A percentile compares a stretch with the other conserved stretches of the same genome.
These are phyloP conservation scores for Begonia fuchsioides DNA, from an alignment of 306 rosid species.

Conservation along the genomic window DNA sequence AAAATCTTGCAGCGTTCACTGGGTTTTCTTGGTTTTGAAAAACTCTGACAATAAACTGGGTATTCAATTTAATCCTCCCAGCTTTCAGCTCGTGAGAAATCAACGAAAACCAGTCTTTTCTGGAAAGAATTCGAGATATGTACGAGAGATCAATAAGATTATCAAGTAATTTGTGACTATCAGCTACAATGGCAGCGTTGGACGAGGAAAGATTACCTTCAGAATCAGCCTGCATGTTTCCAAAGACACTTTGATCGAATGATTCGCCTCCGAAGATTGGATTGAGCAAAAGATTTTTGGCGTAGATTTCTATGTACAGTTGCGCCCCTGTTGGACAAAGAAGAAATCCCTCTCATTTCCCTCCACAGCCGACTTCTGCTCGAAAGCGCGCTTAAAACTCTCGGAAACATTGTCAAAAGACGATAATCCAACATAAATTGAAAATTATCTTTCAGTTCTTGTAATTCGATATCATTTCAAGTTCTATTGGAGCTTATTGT, in stretches of 20 bases:
- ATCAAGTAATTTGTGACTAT: background rate
- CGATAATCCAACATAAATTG: no score
- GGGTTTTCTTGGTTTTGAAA: slow-evolving; percentile 58
- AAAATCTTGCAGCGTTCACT: slow-evolving; percentile 34
- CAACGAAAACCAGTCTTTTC: slow-evolving; percentile 46
- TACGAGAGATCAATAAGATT: slow-evolving; percentile 27
- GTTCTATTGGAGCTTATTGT: no score
- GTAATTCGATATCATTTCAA: no score
- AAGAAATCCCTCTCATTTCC: slow-evolving; percentile 29
- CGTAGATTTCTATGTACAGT: slow-evolving; percentile 18
- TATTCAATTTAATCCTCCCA: slow-evolving; percentile 20
- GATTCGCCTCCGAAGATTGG: slow-evolving; percentile 5
- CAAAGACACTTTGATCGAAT: background rate
- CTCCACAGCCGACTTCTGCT: background rate
- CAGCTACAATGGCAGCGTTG: slow-evolving; percentile 3
- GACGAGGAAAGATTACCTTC: slow-evolving; percentile 20
- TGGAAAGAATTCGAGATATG: slow-evolving; percentile 38
- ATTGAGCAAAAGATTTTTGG: slow-evolving; percentile 10
- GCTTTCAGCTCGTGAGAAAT: slow-evolving; percentile 42
- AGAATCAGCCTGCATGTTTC: slow-evolving; percentile 9
- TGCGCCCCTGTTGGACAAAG: slow-evolving; percentile 31
- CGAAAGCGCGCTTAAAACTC: background rate
- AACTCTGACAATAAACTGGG: slow-evolving; percentile 33
- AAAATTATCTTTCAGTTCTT: no score
- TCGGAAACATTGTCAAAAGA: background rate